Evolutionary conservation across 78 protist genomes (phyloP).

Genomic region (Thecamonas trahens): DNA sequence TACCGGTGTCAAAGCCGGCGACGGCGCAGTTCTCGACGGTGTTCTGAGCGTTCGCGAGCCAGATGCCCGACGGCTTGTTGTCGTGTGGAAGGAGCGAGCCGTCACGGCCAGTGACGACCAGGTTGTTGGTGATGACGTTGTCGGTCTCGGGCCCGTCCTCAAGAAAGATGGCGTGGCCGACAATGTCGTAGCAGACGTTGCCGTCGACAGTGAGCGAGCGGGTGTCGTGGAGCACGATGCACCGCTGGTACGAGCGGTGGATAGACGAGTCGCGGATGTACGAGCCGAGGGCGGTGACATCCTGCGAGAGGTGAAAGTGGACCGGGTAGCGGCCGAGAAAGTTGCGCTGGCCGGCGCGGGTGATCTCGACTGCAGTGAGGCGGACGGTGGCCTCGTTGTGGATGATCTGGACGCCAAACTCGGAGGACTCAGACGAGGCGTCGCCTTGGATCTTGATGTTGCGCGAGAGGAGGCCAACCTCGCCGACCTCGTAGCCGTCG

Average conservation of each 20-base stretch:
- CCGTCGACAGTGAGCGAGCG: slow-evolving; percentile 18
- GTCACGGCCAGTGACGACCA: slow-evolving; percentile 7
- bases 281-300: neutral
- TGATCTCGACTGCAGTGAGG: slow-evolving; percentile 18
- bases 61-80: too few species aligned
- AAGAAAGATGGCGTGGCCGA: slow-evolving; percentile 49
- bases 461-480: slow-evolving; percentile 38
- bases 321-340: slow-evolving; percentile 28
- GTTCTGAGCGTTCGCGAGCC: too few species aligned
- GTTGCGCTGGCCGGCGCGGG: slow-evolving; percentile 35
- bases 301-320: slow-evolving; percentile 32
- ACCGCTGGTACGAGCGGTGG: slow-evolving; percentile 27
- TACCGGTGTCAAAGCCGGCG: too few species aligned
- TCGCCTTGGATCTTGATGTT: slow-evolving; percentile 41
- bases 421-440: neutral
- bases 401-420: slow-evolving; percentile 43
- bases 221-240: slow-evolving; percentile 21
- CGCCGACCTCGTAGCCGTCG: neutral
- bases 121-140: slow-evolving; percentile 11
- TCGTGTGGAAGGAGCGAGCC: slow-evolving; percentile 29
- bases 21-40: too few species aligned
- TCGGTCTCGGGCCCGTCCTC: slow-evolving; percentile 46
- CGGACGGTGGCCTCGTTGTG: neutral
- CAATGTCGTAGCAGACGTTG: slow-evolving; percentile 27
- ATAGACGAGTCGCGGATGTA: slow-evolving; percentile 27